Evolutionary conservation across 768 basidiomycete genomes (phyloP), one percentile per base, ranked within the genome.

Genomic region (Podaxis mareebaensis): DNA sequence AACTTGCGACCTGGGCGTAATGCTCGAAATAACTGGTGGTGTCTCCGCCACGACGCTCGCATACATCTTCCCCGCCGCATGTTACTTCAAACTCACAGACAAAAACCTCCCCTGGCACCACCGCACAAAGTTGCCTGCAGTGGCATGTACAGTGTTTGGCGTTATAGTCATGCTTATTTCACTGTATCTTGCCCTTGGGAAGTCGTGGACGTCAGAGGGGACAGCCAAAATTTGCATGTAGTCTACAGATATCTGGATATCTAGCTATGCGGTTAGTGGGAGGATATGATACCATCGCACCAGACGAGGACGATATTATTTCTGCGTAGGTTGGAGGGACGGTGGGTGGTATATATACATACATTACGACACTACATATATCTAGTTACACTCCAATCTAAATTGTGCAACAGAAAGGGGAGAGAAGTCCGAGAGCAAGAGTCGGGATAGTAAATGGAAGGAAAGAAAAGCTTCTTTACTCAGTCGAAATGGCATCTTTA

Each of bases 21-120:
- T 96, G 78, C 88, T 99, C 42, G 97, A 99, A 78, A 91, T 99
- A 49, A 96, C 95, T 0, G 97, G 97, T n/a, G 96, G 96, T n/a
- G 84, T 93, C 11, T 93, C 93, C 13, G 93, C 93, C 4, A 94
- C 95, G 0, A 87, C 94, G 0, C 83, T 98, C 10, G 96, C 96
- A 3, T 98, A 89, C 77, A 95, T 98, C 66, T 95, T 95, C 72
- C 91, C 94, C 10, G 90, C 94, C 0, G 88, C 86, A 2, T 96
- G 94, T 73, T 95, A 92, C 78, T 77, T 93, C 69, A 90, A 90
- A 73, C 86, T 96, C 53, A 72, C 81, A 12, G 83, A 88, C 65
- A 74, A 79, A 52, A 74, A 73, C 8, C 67, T 76, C 17, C 86
- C 87, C 17, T 90, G 92, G 88, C 77, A 88, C 67, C 83, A 89